Conservation (phyloP, 2,329 filamentous ascomycete genomes). For the Nothophoma quercina region DNA sequence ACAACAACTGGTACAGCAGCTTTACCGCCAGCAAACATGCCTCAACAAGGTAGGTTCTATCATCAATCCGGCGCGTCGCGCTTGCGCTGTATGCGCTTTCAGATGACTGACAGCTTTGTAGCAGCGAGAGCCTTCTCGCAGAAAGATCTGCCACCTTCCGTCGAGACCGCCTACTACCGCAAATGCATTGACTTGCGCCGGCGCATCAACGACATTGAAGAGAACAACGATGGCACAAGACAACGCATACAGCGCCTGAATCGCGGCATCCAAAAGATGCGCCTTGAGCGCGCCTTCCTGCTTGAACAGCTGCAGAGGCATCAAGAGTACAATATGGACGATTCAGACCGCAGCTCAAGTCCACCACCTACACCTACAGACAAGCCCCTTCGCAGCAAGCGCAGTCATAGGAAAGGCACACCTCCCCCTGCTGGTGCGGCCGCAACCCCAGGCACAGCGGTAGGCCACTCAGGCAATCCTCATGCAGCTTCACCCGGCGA, state of each 20-base stretch:
- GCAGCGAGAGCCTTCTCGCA: slow-evolving; percentile 42
- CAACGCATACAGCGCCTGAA: slow-evolving; percentile 80
- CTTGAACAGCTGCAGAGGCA: slow-evolving; percentile 58
- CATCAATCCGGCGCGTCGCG: slow-evolving; percentile 9
- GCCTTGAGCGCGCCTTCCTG: slow-evolving; percentile 77
- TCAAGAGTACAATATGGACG: slow-evolving; percentile 58
- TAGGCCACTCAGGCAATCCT: slow-evolving; percentile 9
- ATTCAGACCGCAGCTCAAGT: slow-evolving; percentile 80
- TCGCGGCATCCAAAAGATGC: slow-evolving; percentile 88
- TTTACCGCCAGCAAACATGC: slow-evolving; percentile 20
- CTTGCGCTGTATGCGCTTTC: slow-evolving; percentile 1
- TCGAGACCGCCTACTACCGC: slow-evolving; percentile 93
- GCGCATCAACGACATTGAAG: slow-evolving; percentile 89
- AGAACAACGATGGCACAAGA: slow-evolving; percentile 84
- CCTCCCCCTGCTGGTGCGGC: slow-evolving; percentile 35
- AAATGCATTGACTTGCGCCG: slow-evolving; percentile 97
- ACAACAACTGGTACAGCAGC: background rate
- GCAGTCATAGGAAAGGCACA: slow-evolving; percentile 62
- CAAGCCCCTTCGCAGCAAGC: slow-evolving; percentile 77
- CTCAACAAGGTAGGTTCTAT: slow-evolving; percentile 29
- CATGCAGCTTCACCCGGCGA: slow-evolving; percentile 26
- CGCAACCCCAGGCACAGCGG: background rate
- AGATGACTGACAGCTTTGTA: background rate
- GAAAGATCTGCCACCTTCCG: slow-evolving; percentile 75
- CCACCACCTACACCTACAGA: slow-evolving; percentile 83